These are phyloP conservation scores for Aspergillus sergii DNA, from an alignment of 2,329 filamentous ascomycete genomes.

Conservation along the genomic window DNA sequence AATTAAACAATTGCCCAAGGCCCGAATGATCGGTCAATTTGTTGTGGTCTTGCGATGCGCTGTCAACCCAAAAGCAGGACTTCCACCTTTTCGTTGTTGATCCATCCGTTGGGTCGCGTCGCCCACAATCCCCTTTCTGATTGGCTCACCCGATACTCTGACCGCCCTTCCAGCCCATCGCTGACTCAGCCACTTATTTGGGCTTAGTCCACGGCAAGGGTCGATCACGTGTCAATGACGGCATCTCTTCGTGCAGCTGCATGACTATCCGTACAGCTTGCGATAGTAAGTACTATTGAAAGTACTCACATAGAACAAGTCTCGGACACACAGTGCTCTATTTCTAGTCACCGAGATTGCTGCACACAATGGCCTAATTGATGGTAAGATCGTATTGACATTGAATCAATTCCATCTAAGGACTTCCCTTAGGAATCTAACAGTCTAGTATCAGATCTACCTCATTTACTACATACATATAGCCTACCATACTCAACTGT, in stretches of 20 bases:
- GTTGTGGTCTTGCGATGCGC: slow-evolving; percentile 53
- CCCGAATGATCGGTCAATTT: slow-evolving; percentile 41
- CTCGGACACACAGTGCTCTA: background rate
- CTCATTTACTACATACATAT: background rate
- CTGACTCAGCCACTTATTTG: slow-evolving; percentile 19
- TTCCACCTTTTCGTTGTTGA: slow-evolving; percentile 31
- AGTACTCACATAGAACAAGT: too few species aligned
- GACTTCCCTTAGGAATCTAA: background rate
- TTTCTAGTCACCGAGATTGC: background rate
- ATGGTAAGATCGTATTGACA: background rate
- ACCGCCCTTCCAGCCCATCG: slow-evolving; percentile 25
- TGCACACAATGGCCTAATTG: background rate
- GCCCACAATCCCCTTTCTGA: slow-evolving; percentile 18
- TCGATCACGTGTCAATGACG: slow-evolving; percentile 19
- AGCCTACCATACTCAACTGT: background rate
- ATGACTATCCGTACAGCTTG: background rate
- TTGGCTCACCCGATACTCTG: slow-evolving; percentile 26
- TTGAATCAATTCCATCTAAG: background rate
- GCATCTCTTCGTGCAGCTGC: slow-evolving; percentile 11
- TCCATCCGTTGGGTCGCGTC: slow-evolving; percentile 43
- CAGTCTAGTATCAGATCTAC: background rate
- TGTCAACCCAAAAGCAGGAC: slow-evolving; percentile 25
- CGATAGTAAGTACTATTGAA: too few species aligned
- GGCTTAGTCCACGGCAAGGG: slow-evolving; percentile 2
- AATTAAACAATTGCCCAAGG: slow-evolving; percentile 13